Base-by-base conservation (phyloP, 78 protist genomes). In the Guillardia theta region DNA sequence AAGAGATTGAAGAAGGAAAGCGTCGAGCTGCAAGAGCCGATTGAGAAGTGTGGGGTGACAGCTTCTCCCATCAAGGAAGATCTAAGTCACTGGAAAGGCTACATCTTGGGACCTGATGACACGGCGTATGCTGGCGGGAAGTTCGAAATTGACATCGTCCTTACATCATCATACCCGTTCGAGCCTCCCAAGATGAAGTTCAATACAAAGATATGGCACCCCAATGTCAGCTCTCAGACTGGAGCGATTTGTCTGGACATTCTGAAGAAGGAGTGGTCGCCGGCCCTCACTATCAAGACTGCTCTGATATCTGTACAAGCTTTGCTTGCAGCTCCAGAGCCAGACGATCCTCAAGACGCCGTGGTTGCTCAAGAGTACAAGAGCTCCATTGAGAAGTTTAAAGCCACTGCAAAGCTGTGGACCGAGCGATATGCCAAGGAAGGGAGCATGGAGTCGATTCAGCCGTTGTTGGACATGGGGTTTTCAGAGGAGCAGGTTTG, bases 181-280 rank as follows among this genome's bases (percentile, higher is more conserved):
- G 94, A 46, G 15, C 97, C 97, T 4, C 97, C 97, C 3, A 96
- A 94, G 53, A 93, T 93, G 46, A 78, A 43, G 43, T 96, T 93
- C 24, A 58, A 36, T 15, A 96, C 97, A 0, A 48, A 58, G 39
- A 10, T 95, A 3, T 96, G 96, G 96, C 97, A 96, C 54, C 96
- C 96, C 12, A 96, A 96, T 80, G 88, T 96, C 43, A 39, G 76
- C 64, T 43, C 80, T 0, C 94, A 94, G 58, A 92, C 94, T 6
- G 97, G 97, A 30, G 96, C 95, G 21, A 96, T 96, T 36, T 96
- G 97, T 43, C 95, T 96, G 15, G 97, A 96, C 76, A 96, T 96
- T 8, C 80, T 96, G 37, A 96, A 95, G 93, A 94, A 95, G 27
- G 93, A 95, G 48, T 94, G 96, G 97, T 80, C 94, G 54, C 96